Conservation (phyloP, 768 basidiomycete species). For the Leucosporidium scottii region DNA sequence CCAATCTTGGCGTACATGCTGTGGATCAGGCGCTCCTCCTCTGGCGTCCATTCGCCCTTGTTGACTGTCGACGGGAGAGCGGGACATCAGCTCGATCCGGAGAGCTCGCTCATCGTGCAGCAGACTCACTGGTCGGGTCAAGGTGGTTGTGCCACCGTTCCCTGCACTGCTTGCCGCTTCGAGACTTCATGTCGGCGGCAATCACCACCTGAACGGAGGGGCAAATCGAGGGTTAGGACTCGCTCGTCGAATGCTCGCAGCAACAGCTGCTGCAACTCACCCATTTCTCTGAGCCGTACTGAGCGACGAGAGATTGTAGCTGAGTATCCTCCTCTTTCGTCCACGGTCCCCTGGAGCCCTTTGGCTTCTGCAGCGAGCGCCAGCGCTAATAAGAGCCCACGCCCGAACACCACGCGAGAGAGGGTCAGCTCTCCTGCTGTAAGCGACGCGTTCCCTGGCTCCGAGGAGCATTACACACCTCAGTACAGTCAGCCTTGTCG, state of each 20-base stretch:
- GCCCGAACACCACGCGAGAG: neutral
- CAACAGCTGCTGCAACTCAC: slow-evolving; percentile 4
- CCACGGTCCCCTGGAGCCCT: slow-evolving; percentile 34
- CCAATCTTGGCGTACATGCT: slow-evolving; percentile 29
- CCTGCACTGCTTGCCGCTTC: slow-evolving; percentile 38
- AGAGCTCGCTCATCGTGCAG: neutral
- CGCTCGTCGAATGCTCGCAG: too few species aligned
- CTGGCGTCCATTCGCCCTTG: slow-evolving; percentile 33
- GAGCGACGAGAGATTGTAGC: slow-evolving; percentile 22
- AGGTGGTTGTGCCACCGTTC: slow-evolving; percentile 40
- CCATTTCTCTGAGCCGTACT: slow-evolving; percentile 37
- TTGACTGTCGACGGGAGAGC: slow-evolving; percentile 25
- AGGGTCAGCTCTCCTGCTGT: slow-evolving; percentile 1
- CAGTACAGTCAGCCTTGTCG: slow-evolving; percentile 20
- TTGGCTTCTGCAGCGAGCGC: slow-evolving; percentile 22
- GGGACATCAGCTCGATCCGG: neutral
- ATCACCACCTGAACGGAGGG: slow-evolving; percentile 18
- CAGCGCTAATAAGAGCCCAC: slow-evolving; percentile 14
- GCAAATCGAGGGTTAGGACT: too few species aligned
- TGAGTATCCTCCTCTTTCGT: slow-evolving; percentile 24
- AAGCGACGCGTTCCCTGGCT: too few species aligned
- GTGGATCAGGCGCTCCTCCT: slow-evolving; percentile 32
- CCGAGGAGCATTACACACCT: too few species aligned
- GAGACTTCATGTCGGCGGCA: slow-evolving; percentile 25
- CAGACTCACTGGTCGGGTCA: slow-evolving; percentile 32